These are phyloP conservation scores for Begonia loranthoides DNA, from an alignment of 306 rosid genomes.

Conservation along the genomic window DNA sequence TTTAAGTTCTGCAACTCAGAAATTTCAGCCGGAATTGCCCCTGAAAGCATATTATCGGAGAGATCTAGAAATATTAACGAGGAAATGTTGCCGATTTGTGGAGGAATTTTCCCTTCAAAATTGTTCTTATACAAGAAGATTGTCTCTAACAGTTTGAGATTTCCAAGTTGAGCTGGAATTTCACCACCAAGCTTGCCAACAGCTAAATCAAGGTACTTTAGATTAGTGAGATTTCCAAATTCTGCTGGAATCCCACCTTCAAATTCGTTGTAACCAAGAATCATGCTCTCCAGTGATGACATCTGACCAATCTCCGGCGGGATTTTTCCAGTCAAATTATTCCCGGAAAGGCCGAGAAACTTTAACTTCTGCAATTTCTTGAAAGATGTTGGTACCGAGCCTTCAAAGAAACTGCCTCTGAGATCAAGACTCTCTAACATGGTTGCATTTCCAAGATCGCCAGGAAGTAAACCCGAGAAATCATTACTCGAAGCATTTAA, in stretches of 20 bases:
- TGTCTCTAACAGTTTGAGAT: constrained; percentile 46
- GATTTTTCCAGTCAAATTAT: constrained; percentile 63
- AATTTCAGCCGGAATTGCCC: constrained; percentile 57
- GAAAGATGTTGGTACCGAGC: constrained; percentile 50
- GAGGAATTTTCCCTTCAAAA: constrained; percentile 57
- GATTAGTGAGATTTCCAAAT: constrained; percentile 70
- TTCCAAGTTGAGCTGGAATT: constrained; percentile 61
- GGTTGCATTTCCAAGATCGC: constrained; percentile 65
- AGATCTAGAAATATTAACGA: constrained; percentile 58
- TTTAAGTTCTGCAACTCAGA: constrained; percentile 51
- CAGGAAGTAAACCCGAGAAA: constrained; percentile 54
- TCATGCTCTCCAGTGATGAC: constrained; percentile 53
- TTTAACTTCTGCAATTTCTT: constrained; percentile 54
- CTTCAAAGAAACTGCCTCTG: constrained; percentile 75
- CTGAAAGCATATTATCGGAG: constrained; percentile 65
- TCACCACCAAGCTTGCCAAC: constrained; percentile 66
- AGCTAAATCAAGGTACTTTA: constrained; percentile 84
- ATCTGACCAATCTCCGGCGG: constrained; percentile 68
- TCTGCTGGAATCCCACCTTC: constrained; percentile 67
- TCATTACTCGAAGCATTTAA: constrained; percentile 82
- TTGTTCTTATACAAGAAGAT: constrained; percentile 61
- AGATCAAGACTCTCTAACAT: constrained; percentile 67
- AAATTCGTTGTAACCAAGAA: constrained; percentile 73
- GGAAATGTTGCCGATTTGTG: constrained; percentile 33
- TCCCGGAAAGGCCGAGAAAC: constrained; percentile 94